phyloP scores from a whole-genome alignment of 495 filamentous ascomycete genomes.

The Daldinia grandis region DNA sequence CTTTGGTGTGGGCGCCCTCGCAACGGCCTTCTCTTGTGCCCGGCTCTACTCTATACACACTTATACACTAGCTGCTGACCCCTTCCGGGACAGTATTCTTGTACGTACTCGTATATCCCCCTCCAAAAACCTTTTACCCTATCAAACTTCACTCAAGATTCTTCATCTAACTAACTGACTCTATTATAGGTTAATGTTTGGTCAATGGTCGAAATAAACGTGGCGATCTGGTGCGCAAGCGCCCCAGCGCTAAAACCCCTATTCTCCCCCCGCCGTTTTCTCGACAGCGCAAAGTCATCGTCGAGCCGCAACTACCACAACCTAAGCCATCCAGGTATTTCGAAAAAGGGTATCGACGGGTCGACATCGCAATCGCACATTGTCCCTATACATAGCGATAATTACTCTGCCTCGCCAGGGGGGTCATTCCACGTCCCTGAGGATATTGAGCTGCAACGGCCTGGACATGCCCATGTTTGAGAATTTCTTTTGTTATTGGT shows the following conservation, averaged over 20 bases:
- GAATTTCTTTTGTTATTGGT: background rate
- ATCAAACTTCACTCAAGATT: background rate
- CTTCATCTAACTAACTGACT: too few species aligned
- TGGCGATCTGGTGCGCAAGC: constrained; percentile 47
- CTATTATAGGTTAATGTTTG: constrained; percentile 52
- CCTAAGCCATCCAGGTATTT: background rate
- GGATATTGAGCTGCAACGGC: constrained; percentile 29
- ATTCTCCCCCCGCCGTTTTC: constrained; percentile 30
- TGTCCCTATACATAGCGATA: constrained; percentile 6
- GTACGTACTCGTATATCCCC: constrained; percentile 12
- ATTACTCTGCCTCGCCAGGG: constrained; percentile 12
- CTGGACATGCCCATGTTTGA: constrained; percentile 8
- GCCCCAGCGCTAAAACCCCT: constrained; percentile 45
- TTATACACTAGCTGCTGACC: constrained; percentile 47
- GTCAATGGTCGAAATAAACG: constrained; percentile 54
- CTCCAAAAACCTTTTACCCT: background rate
- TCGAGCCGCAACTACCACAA: constrained; percentile 27
- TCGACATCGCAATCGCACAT: constrained; percentile 36
- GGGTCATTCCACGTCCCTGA: constrained; percentile 7
- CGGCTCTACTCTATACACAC: constrained; percentile 56
- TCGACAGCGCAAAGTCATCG: constrained; percentile 19
- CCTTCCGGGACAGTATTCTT: constrained; percentile 49
- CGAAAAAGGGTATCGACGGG: constrained; percentile 10
- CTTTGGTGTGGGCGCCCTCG: constrained; percentile 59
- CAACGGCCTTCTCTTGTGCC: constrained; percentile 53